These are phyloP conservation scores for Chalciporus chontae DNA, from an alignment of 768 basidiomycete species.

Conservation along the genomic window DNA sequence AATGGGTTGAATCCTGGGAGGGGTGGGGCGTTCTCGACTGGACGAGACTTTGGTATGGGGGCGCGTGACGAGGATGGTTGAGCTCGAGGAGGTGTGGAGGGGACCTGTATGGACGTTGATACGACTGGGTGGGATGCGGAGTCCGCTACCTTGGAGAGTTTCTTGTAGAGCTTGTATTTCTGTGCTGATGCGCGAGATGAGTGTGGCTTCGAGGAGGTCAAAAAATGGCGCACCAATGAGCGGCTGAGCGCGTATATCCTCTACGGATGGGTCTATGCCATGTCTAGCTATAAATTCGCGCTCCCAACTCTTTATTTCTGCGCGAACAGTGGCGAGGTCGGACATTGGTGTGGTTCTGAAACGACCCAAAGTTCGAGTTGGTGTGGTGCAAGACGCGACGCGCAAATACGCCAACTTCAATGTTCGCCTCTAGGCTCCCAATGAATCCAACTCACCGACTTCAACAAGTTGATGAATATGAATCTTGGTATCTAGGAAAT, in stretches of 20 bases:
- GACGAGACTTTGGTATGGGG: slow-evolving; percentile 48
- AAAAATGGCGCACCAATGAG: slow-evolving; percentile 51
- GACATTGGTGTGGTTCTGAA: slow-evolving; percentile 11
- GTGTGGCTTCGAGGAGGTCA: slow-evolving; percentile 5
- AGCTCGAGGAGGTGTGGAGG: slow-evolving; percentile 34
- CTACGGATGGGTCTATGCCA: slow-evolving; percentile 57
- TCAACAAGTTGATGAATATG: too few relatives aligned
- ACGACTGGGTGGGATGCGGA: slow-evolving; percentile 38
- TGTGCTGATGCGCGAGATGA: slow-evolving; percentile 45
- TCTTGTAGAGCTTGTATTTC: slow-evolving; percentile 83
- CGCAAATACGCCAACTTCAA: background rate
- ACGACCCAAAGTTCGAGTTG: too few relatives aligned
- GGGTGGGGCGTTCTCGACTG: slow-evolving; percentile 48
- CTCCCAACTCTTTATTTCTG: slow-evolving; percentile 79
- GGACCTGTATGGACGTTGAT: slow-evolving; percentile 18
- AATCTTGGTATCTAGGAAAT: too few relatives aligned
- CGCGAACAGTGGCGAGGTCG: slow-evolving; percentile 39
- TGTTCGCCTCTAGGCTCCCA: background rate
- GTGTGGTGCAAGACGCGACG: background rate
- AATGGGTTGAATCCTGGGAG: slow-evolving; percentile 69
- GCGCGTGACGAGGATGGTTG: slow-evolving; percentile 22
- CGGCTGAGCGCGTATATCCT: slow-evolving; percentile 66
- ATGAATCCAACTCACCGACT: background rate
- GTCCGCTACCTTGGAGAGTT: slow-evolving; percentile 49
- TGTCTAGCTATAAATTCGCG: slow-evolving; percentile 56